Conservation (phyloP, 345 rosid species). For the Rhodamnia rubescens region DNA sequence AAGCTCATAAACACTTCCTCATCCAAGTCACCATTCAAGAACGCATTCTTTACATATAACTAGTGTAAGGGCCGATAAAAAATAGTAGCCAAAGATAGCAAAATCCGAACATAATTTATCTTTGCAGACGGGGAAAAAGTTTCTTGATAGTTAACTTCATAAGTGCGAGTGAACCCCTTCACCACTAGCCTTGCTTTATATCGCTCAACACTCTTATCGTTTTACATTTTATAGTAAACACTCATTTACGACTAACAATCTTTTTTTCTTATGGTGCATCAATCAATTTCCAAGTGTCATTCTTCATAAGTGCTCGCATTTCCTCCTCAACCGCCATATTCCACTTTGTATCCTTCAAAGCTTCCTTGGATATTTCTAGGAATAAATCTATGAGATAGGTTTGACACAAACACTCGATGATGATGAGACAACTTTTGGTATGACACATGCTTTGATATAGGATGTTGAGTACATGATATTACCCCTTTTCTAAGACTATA, state of each 20-base stretch:
- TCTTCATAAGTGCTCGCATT: not conserved
- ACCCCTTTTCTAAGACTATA: not conserved
- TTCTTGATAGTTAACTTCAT: not conserved
- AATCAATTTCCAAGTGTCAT: not conserved
- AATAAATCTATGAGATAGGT: not conserved
- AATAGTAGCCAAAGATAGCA: not conserved
- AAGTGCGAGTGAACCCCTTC: not conserved
- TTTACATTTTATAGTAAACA: not conserved
- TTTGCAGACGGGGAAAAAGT: not conserved
- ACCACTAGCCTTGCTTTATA: not conserved
- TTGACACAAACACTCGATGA: not conserved
- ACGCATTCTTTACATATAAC: not conserved
- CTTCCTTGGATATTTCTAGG: not conserved
- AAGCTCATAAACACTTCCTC: not conserved
- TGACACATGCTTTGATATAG: not conserved
- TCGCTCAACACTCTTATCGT: not conserved
- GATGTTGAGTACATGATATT: not conserved
- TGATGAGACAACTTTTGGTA: not conserved
- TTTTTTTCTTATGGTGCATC: not conserved
- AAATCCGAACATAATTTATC: rapidly evolving
- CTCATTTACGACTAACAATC: not conserved
- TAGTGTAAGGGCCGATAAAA: not conserved
- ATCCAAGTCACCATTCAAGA: not conserved
- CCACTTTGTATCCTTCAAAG: not conserved
- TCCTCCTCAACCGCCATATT: not conserved